Conservation (phyloP, 768 basidiomycete genomes). For the Trametes maxima region DNA sequence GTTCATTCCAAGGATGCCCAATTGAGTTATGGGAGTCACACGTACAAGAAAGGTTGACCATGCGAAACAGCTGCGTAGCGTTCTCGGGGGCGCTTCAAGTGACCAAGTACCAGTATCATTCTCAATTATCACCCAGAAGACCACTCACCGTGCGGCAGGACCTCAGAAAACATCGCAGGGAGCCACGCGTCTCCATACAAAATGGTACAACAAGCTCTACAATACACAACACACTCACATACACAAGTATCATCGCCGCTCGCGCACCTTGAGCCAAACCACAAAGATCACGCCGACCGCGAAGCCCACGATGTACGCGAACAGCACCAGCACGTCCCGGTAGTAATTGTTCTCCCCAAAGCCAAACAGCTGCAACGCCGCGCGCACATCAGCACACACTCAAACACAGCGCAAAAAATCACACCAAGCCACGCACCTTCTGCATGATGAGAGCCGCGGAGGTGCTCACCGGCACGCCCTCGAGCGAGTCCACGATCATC, state of each 20-base stretch:
- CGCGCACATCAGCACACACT: constrained; percentile 2
- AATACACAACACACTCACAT: not conserved
- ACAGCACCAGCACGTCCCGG: constrained; percentile 83
- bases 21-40: no score
- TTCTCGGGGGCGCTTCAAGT: no score
- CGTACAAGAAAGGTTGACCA: no score
- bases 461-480: constrained; percentile 81
- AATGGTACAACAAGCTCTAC: not conserved
- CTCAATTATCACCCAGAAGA: no score
- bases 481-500: constrained; percentile 75
- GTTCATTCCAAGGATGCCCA: no score
- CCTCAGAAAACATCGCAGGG: no score
- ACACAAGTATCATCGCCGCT: constrained; percentile 55
- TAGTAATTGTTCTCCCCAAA: constrained; percentile 85
- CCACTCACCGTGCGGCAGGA: no score
- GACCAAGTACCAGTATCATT: no score
- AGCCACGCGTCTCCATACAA: no score
- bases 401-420: not conserved
- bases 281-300: constrained; percentile 68
- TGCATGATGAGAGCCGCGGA: constrained; percentile 88
- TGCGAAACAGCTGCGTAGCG: no score
- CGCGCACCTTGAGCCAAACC: constrained; percentile 79
- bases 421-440: constrained; percentile 48
- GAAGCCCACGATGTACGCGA: constrained; percentile 85
- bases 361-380: constrained; percentile 69